These are phyloP conservation scores for Volvox africanus DNA, from an alignment of 139 green algal species.

Conservation along the genomic window DNA sequence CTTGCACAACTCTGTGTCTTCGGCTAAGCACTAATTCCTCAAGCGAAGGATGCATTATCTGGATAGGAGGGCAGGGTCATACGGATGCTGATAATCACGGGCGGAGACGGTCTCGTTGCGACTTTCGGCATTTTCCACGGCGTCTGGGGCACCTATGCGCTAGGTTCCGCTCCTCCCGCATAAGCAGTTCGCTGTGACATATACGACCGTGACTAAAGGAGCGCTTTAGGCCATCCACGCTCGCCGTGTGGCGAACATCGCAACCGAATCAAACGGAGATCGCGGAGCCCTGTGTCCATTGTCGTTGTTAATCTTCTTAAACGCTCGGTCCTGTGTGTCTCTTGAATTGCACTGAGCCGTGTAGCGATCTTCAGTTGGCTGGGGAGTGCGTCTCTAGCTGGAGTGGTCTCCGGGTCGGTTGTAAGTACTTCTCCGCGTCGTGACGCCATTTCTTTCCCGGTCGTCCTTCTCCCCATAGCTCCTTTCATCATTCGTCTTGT, in stretches of 20 bases:
- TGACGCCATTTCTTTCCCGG: background rate
- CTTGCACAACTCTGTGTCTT: background rate
- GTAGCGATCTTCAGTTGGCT: background rate
- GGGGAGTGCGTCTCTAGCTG: background rate
- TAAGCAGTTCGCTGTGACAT: background rate
- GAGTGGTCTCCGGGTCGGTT: slow-evolving; percentile 22
- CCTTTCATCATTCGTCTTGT: background rate
- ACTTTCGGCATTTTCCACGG: slow-evolving; percentile 3
- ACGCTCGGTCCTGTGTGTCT: background rate
- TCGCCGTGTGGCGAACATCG: too few relatives aligned
- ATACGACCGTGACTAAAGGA: background rate
- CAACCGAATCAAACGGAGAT: slow-evolving; percentile 24
- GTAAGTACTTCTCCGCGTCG: background rate
- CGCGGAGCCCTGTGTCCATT: background rate
- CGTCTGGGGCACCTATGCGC: background rate
- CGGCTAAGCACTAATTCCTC: background rate
- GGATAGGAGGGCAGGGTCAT: background rate
- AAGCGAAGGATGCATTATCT: background rate
- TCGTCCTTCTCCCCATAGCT: background rate
- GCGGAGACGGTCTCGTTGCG: background rate
- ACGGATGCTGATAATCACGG: background rate
- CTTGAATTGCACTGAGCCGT: background rate
- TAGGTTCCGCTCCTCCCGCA: too few relatives aligned
- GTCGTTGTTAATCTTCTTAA: background rate
- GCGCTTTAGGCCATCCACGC: background rate